Evolutionary conservation across 2,329 filamentous ascomycete genomes (phyloP).

Genomic region (Botrytis pseudocinerea): DNA sequence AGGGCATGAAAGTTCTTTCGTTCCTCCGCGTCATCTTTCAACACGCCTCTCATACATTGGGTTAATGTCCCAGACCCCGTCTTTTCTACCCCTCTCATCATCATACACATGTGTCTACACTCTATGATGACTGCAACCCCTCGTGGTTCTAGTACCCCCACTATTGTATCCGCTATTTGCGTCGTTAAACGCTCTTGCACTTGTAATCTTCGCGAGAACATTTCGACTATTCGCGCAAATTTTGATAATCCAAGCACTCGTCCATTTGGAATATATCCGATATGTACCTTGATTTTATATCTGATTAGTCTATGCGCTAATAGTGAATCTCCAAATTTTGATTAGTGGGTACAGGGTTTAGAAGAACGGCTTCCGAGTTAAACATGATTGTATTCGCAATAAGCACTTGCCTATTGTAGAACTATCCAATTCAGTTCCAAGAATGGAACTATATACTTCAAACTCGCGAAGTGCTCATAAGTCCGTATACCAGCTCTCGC

Average conservation of each 20-base stretch:
- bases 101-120: constrained; percentile 85
- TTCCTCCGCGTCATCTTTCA: constrained; percentile 66
- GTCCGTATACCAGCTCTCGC: neutral
- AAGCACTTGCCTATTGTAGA: neutral
- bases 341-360: too few species aligned
- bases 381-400: neutral
- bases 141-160: constrained; percentile 84
- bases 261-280: constrained; percentile 88
- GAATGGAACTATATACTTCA: neutral
- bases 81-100: constrained; percentile 73
- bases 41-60: constrained; percentile 70
- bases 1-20: constrained; percentile 65
- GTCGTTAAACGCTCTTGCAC: constrained; percentile 93
- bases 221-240: constrained; percentile 87
- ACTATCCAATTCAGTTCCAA: neutral
- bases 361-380: neutral
- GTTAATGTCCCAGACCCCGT: constrained; percentile 63
- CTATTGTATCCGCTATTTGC: constrained; percentile 86
- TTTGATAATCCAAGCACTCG: constrained; percentile 92
- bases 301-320: constrained; percentile 15
- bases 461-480: neutral
- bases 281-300: constrained; percentile 72
- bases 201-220: constrained; percentile 88
- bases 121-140: constrained; percentile 96
- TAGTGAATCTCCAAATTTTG: neutral